Evolutionary conservation across 2,329 filamentous ascomycete genomes (phyloP).

Genomic region (Penicillium sp.): DNA sequence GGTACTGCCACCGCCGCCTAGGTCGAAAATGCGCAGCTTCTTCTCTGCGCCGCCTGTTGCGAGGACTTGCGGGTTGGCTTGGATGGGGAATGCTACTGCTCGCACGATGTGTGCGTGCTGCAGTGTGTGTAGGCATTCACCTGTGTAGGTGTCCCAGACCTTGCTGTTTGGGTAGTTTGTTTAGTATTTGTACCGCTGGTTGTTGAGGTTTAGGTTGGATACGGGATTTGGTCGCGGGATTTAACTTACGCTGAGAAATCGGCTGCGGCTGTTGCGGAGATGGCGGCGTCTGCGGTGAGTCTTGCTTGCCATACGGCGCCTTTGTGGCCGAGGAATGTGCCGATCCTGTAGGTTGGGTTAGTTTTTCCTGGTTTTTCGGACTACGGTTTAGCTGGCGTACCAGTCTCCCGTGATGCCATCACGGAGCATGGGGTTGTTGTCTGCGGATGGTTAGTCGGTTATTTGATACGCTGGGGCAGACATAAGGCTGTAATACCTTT

Average conservation of each 20-base stretch:
- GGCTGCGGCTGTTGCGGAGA: constrained; percentile 88
- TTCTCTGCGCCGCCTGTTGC: constrained; percentile 96
- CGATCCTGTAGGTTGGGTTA: constrained; percentile 59
- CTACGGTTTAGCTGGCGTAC: constrained; percentile 44
- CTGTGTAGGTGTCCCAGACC: constrained; percentile 95
- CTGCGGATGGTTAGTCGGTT: constrained; percentile 44
- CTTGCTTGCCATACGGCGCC: constrained; percentile 96
- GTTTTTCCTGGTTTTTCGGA: not conserved
- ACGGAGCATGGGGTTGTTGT: constrained; percentile 97
- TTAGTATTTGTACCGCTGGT: constrained; percentile 9
- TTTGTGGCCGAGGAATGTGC: constrained; percentile 96
- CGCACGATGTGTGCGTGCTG: constrained; percentile 95
- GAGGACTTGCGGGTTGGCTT: constrained; percentile 71
- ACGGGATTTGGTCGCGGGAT: no score
- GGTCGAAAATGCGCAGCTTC: constrained; percentile 89
- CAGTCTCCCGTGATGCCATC: constrained; percentile 94
- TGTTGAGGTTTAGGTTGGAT: no score
- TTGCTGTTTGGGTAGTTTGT: constrained; percentile 58
- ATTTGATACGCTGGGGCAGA: not conserved
- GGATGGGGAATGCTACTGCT: constrained; percentile 81
- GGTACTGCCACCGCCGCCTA: constrained; percentile 51
- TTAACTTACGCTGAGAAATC: constrained; percentile 93
- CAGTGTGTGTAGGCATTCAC: constrained; percentile 80
- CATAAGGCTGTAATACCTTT: constrained; percentile 59
- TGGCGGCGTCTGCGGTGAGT: constrained; percentile 78